Conservation (phyloP, 805 yeast genomes). For the Yamadazyma paraphyllophila region DNA sequence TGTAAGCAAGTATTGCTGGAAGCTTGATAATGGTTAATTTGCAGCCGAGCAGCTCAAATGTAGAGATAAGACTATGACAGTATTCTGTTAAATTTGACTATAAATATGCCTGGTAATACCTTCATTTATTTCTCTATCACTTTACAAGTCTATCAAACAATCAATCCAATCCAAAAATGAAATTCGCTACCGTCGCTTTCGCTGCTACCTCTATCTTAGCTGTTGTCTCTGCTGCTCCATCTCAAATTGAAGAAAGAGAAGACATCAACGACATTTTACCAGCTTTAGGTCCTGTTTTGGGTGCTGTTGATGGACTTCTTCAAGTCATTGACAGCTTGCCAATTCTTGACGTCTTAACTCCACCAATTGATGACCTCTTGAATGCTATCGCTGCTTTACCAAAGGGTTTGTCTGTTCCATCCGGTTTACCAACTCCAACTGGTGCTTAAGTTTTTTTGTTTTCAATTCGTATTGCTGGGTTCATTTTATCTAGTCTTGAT, state of each 20-base stretch:
- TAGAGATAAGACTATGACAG: too few relatives aligned
- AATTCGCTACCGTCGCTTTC: constrained; percentile 9
- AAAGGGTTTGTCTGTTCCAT: constrained; percentile 9
- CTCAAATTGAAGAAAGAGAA: constrained; percentile 12
- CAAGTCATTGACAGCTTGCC: constrained; percentile 7
- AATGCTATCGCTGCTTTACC: constrained; percentile 10
- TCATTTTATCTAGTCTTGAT: neutral
- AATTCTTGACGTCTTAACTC: constrained; percentile 12
- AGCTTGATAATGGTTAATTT: too few relatives aligned
- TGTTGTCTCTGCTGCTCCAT: constrained; percentile 8
- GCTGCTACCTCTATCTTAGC: constrained; percentile 8
- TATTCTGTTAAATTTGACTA: too few relatives aligned
- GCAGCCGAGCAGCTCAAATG: too few relatives aligned
- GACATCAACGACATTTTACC: constrained; percentile 7
- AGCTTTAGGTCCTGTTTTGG: constrained; percentile 9
- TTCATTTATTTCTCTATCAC: neutral
- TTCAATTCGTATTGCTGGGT: neutral
- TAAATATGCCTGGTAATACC: too few relatives aligned
- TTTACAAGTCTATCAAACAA: neutral
- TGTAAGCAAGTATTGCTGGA: too few relatives aligned
- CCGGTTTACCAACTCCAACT: constrained; percentile 6
- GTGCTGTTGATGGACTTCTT: constrained; percentile 6
- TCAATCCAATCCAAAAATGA: constrained; percentile 6
- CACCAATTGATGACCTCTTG: constrained; percentile 10
- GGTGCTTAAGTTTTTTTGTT: constrained; percentile 1